Base-by-base conservation (phyloP, 169 alveolate species). In the Cystoisospora suis region DNA sequence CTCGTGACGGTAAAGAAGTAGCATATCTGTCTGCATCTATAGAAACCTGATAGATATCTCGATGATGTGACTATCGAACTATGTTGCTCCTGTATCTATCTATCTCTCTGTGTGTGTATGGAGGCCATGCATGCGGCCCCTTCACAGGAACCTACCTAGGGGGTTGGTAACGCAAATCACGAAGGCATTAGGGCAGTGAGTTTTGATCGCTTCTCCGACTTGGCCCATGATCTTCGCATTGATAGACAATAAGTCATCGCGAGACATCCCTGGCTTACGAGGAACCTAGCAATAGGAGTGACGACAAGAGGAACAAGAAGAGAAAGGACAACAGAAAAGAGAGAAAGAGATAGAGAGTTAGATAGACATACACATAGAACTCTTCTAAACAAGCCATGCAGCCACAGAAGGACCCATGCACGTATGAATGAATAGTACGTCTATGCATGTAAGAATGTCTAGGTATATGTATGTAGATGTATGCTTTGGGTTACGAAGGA, bases 141-240 rank as follows among this genome's bases (percentile, higher is more conserved):
- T n/a, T n/a, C n/a, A n/a, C n/a, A n/a, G 15, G 12, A n/a, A 9
- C 81, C 40, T 32, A 92, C 94, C 94, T 56, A 95, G 89, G 0
- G 97, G 97, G 90, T 96, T 96, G 29, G 97, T 95, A 75, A 96
- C 93, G 92, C 95, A 93, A 27, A 94, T 92, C 69, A 96, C 95
- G 85, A 95, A 93, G 17, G 97, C 96, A 38, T 94, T 85, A 3
- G 97, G 97, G 61, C 95, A 92, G 87, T 87, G 88, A 77, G 86
- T 87, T 38, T 91, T 90, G 83, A 94, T 91, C 75, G 92, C 91
- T 38, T 91, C 94, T 23, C 95, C 97, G 44, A 96, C 95, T 17
- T 91, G 92, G 27, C 90, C 81, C 36, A 93, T 83, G 65, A 95
- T 94, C 47, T 90, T 93, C 49, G 96, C 96, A 90, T 95, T 95